phyloP scores from a whole-genome alignment of 352 stramenopile genomes.

The Phytophthora gonapodyides region DNA sequence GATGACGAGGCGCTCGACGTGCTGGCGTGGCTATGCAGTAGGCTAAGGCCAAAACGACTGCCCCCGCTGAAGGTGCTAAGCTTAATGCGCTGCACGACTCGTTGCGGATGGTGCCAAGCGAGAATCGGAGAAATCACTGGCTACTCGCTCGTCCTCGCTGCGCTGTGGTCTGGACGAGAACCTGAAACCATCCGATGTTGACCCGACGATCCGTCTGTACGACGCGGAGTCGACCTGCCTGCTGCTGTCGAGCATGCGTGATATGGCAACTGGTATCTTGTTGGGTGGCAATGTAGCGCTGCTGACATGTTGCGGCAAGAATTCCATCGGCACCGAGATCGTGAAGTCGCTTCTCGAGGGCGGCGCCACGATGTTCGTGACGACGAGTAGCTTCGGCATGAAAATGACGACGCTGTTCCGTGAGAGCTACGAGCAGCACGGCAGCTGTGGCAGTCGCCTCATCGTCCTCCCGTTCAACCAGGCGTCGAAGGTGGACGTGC shows the following conservation, averaged over 20 bases:
- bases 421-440: constrained; percentile 85
- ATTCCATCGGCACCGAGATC: constrained; percentile 86
- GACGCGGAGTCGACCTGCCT: constrained; percentile 82
- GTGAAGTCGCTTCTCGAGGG: constrained; percentile 87
- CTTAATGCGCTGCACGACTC: constrained; percentile 62
- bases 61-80: constrained; percentile 56
- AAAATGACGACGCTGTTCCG: constrained; percentile 67
- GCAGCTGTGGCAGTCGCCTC: constrained; percentile 76
- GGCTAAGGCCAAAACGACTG: constrained; percentile 29
- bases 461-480: constrained; percentile 89
- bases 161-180: constrained; percentile 62
- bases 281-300: constrained; percentile 86
- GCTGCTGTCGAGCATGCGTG: constrained; percentile 81
- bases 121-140: constrained; percentile 37
- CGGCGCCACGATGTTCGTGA: constrained; percentile 85
- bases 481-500: constrained; percentile 78
- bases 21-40: constrained; percentile 12
- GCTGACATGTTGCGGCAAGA: constrained; percentile 83
- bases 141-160: constrained; percentile 53
- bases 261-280: constrained; percentile 86
- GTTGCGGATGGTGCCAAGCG: constrained; percentile 50
- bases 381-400: constrained; percentile 77
- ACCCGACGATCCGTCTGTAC: constrained; percentile 82
- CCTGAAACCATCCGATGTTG: constrained; percentile 65
- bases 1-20: constrained; percentile 41